Percentiles rank a stretch among this genome's conserved stretches.
Conservation (phyloP, 2,329 filamentous ascomycete species). For the Penicillium freii region DNA sequence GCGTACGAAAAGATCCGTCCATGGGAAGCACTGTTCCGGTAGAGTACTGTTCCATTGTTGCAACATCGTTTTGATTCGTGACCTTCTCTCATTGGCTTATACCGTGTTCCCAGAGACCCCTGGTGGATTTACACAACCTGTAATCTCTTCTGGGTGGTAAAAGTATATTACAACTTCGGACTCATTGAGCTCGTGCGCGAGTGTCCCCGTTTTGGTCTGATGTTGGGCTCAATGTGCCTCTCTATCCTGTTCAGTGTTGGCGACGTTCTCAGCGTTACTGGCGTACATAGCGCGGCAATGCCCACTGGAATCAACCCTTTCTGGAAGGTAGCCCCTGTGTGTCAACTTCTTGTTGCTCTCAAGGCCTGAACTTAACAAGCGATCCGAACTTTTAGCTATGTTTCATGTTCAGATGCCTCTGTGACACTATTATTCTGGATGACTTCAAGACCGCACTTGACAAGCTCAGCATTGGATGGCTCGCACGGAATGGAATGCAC, state of each 20-base stretch:
- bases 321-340: neutral
- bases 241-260: neutral
- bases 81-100: neutral
- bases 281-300: neutral
- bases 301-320: neutral
- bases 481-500: too few relatives aligned
- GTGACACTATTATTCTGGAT: slow-evolving; percentile 64
- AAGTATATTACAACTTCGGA: neutral
- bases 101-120: neutral
- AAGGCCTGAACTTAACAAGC: too few relatives aligned
- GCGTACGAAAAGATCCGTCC: neutral
- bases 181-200: neutral
- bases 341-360: too few relatives aligned
- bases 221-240: neutral
- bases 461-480: neutral
- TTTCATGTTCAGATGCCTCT: slow-evolving; percentile 66
- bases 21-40: neutral
- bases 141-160: neutral
- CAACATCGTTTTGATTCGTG: too few relatives aligned
- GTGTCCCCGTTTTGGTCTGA: neutral
- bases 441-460: slow-evolving; percentile 64
- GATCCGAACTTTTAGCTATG: slow-evolving; percentile 39
- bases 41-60: neutral
- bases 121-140: neutral
- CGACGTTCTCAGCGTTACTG: neutral